Conservation (phyloP, 2,329 filamentous ascomycete genomes). For the Paecilomyces fulvus region DNA sequence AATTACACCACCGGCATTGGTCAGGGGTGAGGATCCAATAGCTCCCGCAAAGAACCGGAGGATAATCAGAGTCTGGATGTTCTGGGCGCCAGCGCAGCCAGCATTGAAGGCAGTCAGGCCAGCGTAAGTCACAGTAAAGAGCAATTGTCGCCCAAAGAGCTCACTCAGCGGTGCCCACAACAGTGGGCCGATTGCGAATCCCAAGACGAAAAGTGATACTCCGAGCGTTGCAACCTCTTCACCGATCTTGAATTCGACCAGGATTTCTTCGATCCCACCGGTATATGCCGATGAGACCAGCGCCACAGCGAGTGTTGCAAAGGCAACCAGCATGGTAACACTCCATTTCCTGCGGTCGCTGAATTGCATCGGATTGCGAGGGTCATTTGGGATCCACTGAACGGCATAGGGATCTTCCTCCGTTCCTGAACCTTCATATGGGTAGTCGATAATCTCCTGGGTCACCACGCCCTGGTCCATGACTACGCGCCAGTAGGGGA, state of each 20-base stretch:
- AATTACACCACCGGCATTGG: conserved; percentile 55
- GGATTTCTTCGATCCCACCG: conserved; percentile 29
- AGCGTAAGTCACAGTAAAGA: conserved; percentile 26
- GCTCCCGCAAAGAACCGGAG: conserved; percentile 59
- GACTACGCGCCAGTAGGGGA: conserved; percentile 28
- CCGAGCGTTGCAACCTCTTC: conserved; percentile 33
- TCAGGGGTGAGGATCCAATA: conserved; percentile 55
- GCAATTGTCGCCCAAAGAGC: conserved; percentile 27
- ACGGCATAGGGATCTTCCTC: conserved; percentile 36
- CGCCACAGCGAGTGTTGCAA: conserved; percentile 35
- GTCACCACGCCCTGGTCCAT: conserved; percentile 25
- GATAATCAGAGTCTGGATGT: conserved; percentile 54
- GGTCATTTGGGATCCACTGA: conserved; percentile 35
- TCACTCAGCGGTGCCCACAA: conserved; percentile 36
- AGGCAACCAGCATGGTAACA: conserved; percentile 29
- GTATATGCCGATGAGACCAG: conserved; percentile 37
- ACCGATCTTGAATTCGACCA: conserved; percentile 25
- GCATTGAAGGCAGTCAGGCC: conserved; percentile 54
- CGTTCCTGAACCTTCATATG: conserved; percentile 31
- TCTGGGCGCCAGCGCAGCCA: conserved; percentile 48
- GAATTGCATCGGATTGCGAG: conserved; percentile 34
- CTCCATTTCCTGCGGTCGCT: conserved; percentile 29
- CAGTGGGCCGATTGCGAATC: conserved; percentile 39
- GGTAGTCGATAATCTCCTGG: conserved; percentile 24
- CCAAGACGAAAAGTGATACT: conserved; percentile 39